Conservation (phyloP, 176 grass and related monocot genomes). For the Cymbopogon citratus region DNA sequence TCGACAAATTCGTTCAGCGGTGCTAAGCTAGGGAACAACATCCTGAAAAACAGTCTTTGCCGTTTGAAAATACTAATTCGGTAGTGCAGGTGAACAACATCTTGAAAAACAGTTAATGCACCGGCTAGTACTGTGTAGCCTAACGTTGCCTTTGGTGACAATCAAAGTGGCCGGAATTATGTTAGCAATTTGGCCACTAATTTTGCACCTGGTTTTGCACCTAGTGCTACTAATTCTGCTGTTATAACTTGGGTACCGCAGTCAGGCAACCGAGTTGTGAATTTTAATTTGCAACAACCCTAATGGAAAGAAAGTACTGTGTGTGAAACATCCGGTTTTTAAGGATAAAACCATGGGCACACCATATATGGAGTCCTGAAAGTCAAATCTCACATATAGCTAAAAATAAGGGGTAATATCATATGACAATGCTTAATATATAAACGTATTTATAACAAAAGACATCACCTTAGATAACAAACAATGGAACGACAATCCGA, state of each 20-base stretch:
- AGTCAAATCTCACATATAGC: too few relatives aligned
- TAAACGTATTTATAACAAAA: too few relatives aligned
- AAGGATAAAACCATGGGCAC: too few relatives aligned
- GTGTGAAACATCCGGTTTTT: too few relatives aligned
- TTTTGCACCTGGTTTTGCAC: neutral
- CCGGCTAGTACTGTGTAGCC: neutral
- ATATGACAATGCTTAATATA: too few relatives aligned
- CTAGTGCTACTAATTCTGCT: neutral
- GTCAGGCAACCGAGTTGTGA: neutral
- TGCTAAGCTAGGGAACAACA: neutral
- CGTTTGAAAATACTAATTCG: neutral
- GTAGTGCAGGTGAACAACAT: neutral
- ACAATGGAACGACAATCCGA: too few relatives aligned
- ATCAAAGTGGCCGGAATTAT: neutral
- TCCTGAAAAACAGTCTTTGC: neutral
- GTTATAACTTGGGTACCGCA: neutral
- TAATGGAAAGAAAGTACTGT: too few relatives aligned
- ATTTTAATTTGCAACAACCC: neutral
- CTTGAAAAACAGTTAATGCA: neutral
- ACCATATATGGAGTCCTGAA: too few relatives aligned
- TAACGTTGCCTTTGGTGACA: neutral
- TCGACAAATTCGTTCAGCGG: neutral
- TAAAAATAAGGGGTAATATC: too few relatives aligned
- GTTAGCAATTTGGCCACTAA: neutral
- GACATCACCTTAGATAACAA: too few relatives aligned